Evolutionary conservation across 2,329 filamentous ascomycete genomes (phyloP).

Genomic region (Cladophialophora bantiana): DNA sequence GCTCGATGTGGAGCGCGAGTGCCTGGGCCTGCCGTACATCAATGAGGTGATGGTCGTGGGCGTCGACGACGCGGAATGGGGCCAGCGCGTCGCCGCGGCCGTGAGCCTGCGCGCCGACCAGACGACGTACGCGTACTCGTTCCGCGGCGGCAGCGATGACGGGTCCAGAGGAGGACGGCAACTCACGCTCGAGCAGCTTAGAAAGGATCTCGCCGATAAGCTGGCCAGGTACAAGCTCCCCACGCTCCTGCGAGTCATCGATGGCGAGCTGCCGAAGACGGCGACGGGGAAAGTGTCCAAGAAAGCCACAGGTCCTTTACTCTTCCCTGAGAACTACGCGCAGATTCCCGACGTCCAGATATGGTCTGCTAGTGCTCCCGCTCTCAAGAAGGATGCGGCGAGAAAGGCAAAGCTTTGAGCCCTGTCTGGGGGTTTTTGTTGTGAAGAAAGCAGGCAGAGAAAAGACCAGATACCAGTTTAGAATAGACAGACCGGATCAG

Average conservation of each 20-base stretch:
- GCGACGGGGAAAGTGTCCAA: slow-evolving; percentile 58
- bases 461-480: too few relatives aligned
- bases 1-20: slow-evolving; percentile 57
- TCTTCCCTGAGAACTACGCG: slow-evolving; percentile 44
- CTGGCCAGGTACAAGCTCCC: slow-evolving; percentile 58
- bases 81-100: slow-evolving; percentile 55
- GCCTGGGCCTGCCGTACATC: slow-evolving; percentile 54
- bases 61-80: slow-evolving; percentile 56
- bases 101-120: slow-evolving; percentile 40
- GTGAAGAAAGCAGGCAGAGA: too few relatives aligned
- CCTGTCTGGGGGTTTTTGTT: too few relatives aligned
- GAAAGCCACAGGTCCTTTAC: slow-evolving; percentile 50
- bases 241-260: slow-evolving; percentile 53
- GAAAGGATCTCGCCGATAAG: slow-evolving; percentile 51
- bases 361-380: slow-evolving; percentile 27
- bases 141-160: background rate
- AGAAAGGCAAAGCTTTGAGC: background rate
- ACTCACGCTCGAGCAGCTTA: slow-evolving; percentile 48
- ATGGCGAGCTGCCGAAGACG: slow-evolving; percentile 56
- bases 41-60: slow-evolving; percentile 58
- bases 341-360: slow-evolving; percentile 38
- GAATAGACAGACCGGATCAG: too few relatives aligned
- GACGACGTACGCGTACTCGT: background rate
- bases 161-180: slow-evolving; percentile 13
- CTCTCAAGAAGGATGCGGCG: background rate